A percentile compares a stretch with the other conserved stretches of the same genome.
Evolutionary conservation across 2,329 filamentous ascomycete genomes (phyloP).

Genomic region (Madurella fahalii): DNA sequence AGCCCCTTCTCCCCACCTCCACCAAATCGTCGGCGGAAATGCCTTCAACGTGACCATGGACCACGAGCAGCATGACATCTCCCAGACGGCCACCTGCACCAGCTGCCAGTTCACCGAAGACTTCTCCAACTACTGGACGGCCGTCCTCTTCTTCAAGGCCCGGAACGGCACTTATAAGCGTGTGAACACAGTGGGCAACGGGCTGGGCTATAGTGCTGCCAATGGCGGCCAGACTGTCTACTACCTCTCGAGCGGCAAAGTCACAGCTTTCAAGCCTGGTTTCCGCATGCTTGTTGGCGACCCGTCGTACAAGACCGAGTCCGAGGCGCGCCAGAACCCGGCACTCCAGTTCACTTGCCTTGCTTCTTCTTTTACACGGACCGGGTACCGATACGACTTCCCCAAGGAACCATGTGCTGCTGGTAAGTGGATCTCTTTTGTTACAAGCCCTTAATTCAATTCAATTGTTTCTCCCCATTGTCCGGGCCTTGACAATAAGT

Average conservation of each 20-base stretch:
- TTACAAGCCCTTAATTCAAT: too few species aligned
- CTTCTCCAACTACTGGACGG: slow-evolving; percentile 30
- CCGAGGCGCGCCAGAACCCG: slow-evolving; percentile 33
- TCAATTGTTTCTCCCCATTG: too few species aligned
- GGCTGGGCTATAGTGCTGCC: slow-evolving; percentile 26
- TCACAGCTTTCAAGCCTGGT: slow-evolving; percentile 42
- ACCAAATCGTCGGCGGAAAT: slow-evolving; percentile 19
- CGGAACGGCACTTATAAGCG: slow-evolving; percentile 25
- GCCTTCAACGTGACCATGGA: slow-evolving; percentile 39
- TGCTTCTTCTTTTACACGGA: slow-evolving; percentile 33
- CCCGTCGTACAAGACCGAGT: slow-evolving; percentile 25
- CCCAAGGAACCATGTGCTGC: slow-evolving; percentile 32
- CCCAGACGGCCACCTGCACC: slow-evolving; percentile 28
- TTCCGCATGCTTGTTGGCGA: slow-evolving; percentile 44
- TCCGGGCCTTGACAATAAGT: too few species aligned
- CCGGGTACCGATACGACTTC: slow-evolving; percentile 35
- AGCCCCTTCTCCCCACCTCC: not conserved
- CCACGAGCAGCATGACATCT: slow-evolving; percentile 21
- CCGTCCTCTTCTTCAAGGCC: slow-evolving; percentile 26
- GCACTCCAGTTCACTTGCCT: slow-evolving; percentile 42
- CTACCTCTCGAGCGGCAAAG: slow-evolving; percentile 31
- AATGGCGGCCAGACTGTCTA: slow-evolving; percentile 35
- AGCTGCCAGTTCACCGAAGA: slow-evolving; percentile 31
- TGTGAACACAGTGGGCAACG: slow-evolving; percentile 26
- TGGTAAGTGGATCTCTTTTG: slow-evolving; percentile 10